Evolutionary conservation across 306 rosid genomes (phyloP), one percentile per base, ranked within the genome.

Genomic region (Pyrus pyrifolia): DNA sequence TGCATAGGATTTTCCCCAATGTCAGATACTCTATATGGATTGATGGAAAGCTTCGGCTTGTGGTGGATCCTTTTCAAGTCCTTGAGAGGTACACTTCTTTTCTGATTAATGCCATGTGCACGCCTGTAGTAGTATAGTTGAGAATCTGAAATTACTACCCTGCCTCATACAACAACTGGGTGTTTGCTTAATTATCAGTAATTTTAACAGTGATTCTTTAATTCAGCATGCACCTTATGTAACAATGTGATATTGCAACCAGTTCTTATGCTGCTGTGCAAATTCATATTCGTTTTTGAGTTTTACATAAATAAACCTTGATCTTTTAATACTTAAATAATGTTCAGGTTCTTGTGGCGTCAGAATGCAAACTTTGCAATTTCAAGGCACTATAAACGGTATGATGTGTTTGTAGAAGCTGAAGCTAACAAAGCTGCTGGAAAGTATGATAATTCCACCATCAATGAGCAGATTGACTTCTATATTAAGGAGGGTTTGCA

Each of bases 381-480:
- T 79, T 95, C 99, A 79, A 92, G 90, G 81, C 99, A 95, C 85
- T 95, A 95, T 62, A 91, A 84, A 68, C 96, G 97, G 79, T 92
- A 85, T 80, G 99, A 95, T 78, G 99, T 90, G 60, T 91, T 90
- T 88, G 93, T 84, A 40, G 98, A 92, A 87, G 99, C 99, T 67
- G 98, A 92, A 86, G 99, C 99, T 74, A 95, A 95, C 75, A 92
- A 88, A 79, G 96, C 84, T 78, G 96, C 97, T 67, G 96, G 99
- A 79, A 95, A 95, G 85, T 95, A 90, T 25, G 86, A 88, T 55
- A 95, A 95, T 79, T 81, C 91, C 76, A 89, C 99, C 79, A 90
- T 95, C 78, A 92, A 95, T 80, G 76, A 68, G 73, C 99, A 95
- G 86, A 77, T 95, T 71, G 90, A 85, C 40, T 95, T 92, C 90